phyloP scores from a whole-genome alignment of 306 rosid genomes.

The Quercus robur region DNA sequence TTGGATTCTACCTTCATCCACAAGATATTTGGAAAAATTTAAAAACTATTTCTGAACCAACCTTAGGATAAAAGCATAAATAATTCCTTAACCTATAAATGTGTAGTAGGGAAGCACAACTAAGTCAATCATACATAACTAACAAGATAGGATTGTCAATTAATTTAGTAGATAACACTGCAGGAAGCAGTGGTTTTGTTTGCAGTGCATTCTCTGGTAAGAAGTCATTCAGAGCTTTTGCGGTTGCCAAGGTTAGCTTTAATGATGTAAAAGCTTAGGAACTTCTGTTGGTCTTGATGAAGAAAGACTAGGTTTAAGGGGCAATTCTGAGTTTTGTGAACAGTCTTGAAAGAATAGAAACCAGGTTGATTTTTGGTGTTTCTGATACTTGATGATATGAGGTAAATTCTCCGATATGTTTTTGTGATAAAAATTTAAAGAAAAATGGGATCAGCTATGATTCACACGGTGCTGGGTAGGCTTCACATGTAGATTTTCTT shows the following conservation, averaged over 20 bases:
- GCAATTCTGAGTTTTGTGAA: neutral
- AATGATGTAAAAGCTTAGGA: neutral
- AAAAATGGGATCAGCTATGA: neutral
- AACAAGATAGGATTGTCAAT: neutral
- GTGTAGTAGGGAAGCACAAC: neutral
- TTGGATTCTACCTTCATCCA: neutral
- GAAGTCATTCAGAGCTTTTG: neutral
- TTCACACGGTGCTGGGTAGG: neutral
- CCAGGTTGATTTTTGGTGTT: neutral
- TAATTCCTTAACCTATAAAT: neutral
- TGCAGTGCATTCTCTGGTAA: too few species aligned
- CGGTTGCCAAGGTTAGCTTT: neutral
- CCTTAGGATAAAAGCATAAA: neutral
- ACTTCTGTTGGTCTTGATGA: neutral
- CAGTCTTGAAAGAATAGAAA: neutral
- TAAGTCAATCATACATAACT: neutral
- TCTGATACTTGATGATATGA: neutral
- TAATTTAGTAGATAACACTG: neutral
- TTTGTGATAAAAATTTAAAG: neutral
- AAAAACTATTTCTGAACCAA: neutral
- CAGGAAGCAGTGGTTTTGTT: neutral
- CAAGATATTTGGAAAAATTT: neutral
- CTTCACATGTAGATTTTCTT: neutral
- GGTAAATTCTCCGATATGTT: neutral
- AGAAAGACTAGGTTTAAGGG: neutral